These are phyloP conservation scores for Aspergillus proliferans DNA, from an alignment of 2,329 filamentous ascomycete genomes.

Conservation along the genomic window DNA sequence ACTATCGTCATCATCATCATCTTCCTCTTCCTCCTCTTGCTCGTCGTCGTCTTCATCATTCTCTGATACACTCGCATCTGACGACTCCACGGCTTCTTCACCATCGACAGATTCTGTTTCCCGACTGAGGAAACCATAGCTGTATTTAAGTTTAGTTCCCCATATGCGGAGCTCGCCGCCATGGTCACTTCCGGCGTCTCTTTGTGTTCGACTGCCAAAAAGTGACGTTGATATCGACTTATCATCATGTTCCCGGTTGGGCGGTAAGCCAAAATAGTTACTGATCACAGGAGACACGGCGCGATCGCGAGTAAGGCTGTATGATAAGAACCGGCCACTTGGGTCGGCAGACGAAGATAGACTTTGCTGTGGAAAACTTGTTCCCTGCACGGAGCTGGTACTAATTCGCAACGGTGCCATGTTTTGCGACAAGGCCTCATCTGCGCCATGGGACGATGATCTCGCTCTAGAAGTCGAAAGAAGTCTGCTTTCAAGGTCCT, in stretches of 20 bases:
- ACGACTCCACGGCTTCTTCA: constrained; percentile 15
- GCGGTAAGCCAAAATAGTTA: constrained; percentile 41
- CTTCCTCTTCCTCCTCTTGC: constrained; percentile 40
- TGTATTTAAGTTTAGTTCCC: constrained; percentile 43
- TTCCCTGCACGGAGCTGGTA: constrained; percentile 18
- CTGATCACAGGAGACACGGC: constrained; percentile 39
- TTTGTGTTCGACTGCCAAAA: constrained; percentile 16
- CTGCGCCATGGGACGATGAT: constrained; percentile 22
- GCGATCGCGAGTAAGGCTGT: constrained; percentile 32
- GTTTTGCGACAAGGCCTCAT: constrained; percentile 15
- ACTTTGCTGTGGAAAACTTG: constrained; percentile 13
- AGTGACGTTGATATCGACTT: constrained; percentile 24
- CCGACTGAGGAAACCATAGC: constrained; percentile 30
- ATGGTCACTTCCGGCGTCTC: constrained; percentile 38
- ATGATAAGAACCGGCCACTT: constrained; percentile 23
- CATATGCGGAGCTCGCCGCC: constrained; percentile 57
- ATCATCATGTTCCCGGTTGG: constrained; percentile 25
- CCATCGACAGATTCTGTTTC: constrained; percentile 18
- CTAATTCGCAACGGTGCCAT: constrained; percentile 25
- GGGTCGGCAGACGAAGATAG: constrained; percentile 14
- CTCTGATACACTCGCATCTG: constrained; percentile 9
- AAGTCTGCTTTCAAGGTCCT: constrained; percentile 16
- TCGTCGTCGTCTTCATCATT: constrained; percentile 30
- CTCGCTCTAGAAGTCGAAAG: constrained; percentile 14
- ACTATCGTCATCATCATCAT: constrained; percentile 46